Evolutionary conservation across 1,284 basidiomycete species (phyloP).

Genomic region (Apiotrichum sp.): DNA sequence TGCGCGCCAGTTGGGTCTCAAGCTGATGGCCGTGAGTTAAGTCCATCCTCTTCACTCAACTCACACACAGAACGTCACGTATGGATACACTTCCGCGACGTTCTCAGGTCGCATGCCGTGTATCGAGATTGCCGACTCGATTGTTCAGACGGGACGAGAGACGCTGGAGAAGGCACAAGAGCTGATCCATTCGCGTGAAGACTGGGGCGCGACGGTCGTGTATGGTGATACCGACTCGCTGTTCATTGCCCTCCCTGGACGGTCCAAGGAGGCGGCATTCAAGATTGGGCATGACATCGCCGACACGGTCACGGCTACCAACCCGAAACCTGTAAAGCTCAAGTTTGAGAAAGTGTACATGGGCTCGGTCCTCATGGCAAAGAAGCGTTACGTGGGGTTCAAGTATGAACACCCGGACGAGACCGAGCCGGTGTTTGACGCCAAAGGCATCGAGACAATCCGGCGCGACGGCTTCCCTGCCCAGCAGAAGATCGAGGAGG

Average conservation of each 20-base stretch:
- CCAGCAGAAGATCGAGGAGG: slow-evolving; percentile 83
- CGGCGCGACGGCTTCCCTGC: slow-evolving; percentile 83
- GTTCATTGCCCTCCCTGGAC: slow-evolving; percentile 82
- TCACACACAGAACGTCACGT: slow-evolving; percentile 67
- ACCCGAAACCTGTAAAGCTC: slow-evolving; percentile 86
- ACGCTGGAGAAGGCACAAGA: slow-evolving; percentile 90
- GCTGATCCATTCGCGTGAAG: slow-evolving; percentile 65
- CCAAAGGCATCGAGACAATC: slow-evolving; percentile 96
- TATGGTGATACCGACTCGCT: slow-evolving; percentile 99
- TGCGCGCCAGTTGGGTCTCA: slow-evolving; percentile 80
- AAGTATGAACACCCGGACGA: slow-evolving; percentile 85
- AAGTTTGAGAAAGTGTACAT: slow-evolving; percentile 99
- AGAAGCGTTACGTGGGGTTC: slow-evolving; percentile 95
- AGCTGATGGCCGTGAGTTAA: slow-evolving; percentile 56
- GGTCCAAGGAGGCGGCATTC: slow-evolving; percentile 89
- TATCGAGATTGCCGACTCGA: slow-evolving; percentile 95
- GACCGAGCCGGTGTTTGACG: slow-evolving; percentile 74
- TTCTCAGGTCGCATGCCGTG: slow-evolving; percentile 97
- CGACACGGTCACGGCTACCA: slow-evolving; percentile 73
- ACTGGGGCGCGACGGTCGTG: slow-evolving; percentile 87
- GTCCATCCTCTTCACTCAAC: not conserved
- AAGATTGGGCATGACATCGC: slow-evolving; percentile 87
- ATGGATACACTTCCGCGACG: slow-evolving; percentile 89
- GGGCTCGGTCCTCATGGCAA: slow-evolving; percentile 86
- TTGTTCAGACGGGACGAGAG: slow-evolving; percentile 92